A percentile compares a stretch with the other conserved stretches of the same genome.
These are phyloP conservation scores for Circinella minor DNA, from an alignment of 371 early-diverging fungal species.

Conservation along the genomic window DNA sequence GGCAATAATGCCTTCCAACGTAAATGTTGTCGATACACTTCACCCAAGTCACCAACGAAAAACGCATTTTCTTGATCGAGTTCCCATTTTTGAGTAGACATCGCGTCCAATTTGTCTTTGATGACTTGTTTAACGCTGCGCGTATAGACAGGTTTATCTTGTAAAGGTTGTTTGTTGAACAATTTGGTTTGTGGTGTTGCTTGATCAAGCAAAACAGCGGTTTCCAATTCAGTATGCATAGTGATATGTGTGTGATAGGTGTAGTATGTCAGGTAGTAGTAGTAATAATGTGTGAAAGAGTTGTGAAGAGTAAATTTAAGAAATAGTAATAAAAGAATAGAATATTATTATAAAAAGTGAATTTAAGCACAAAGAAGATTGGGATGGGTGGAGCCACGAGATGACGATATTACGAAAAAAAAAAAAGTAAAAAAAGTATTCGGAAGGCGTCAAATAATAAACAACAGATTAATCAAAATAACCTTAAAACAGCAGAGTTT, in stretches of 20 bases:
- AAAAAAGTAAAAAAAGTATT: slow-evolving; percentile 4
- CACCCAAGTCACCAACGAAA: slow-evolving; percentile 91
- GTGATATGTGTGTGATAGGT: slow-evolving; percentile 16
- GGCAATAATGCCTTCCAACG: slow-evolving; percentile 87
- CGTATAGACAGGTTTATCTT: slow-evolving; percentile 31
- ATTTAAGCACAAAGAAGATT: no score
- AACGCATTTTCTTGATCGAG: slow-evolving; percentile 87
- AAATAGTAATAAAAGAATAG: slow-evolving; percentile 10
- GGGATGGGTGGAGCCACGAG: not conserved
- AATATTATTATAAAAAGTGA: not conserved
- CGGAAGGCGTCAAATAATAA: not conserved
- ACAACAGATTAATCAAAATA: not conserved
- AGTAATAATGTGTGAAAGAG: not conserved
- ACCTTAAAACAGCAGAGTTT: slow-evolving; percentile 18
- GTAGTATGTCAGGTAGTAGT: slow-evolving; percentile 34
- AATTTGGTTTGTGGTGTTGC: not conserved
- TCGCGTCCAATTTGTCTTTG: slow-evolving; percentile 38
- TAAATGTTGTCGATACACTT: slow-evolving; percentile 82
- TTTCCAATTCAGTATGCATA: slow-evolving; percentile 47
- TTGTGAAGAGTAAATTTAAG: slow-evolving; percentile 1
- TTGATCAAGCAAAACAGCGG: slow-evolving; percentile 33
- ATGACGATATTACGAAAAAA: no score
- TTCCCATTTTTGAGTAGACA: slow-evolving; percentile 54
- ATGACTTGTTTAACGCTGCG: slow-evolving; percentile 41
- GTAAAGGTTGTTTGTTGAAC: slow-evolving; percentile 1